phyloP scores from a whole-genome alignment of 805 yeast species.

The Hanseniaspora nectarophila region DNA sequence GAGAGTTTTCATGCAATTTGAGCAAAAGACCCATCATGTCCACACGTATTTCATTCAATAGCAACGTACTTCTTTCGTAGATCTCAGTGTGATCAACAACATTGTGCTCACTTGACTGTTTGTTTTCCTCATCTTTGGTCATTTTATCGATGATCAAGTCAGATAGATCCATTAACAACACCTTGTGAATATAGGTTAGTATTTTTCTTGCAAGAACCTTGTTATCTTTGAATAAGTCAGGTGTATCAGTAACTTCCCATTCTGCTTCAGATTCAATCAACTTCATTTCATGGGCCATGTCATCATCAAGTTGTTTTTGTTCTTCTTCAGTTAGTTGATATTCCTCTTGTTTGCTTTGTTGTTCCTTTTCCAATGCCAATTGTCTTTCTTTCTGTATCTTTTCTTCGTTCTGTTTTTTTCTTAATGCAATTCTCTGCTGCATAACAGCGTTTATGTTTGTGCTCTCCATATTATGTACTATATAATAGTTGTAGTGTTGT shows the following conservation, averaged over 20 bases:
- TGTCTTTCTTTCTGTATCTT: background rate
- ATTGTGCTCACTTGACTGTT: background rate
- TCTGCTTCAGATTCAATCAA: background rate
- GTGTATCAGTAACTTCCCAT: background rate
- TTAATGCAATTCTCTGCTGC: conserved; percentile 9
- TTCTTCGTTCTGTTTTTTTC: conserved; percentile 9
- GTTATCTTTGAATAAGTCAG: background rate
- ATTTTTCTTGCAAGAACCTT: background rate
- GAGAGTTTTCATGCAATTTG: conserved; percentile 35
- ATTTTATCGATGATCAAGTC: background rate
- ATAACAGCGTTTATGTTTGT: conserved; percentile 13
- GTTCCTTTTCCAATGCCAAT: background rate
- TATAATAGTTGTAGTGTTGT: too few relatives aligned
- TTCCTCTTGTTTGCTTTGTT: background rate
- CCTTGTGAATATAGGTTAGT: conserved; percentile 6
- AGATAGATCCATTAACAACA: conserved; percentile 2
- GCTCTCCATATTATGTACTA: conserved; percentile 2
- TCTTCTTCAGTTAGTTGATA: background rate
- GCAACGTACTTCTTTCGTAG: conserved; percentile 19
- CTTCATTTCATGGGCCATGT: background rate
- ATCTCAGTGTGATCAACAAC: conserved; percentile 9
- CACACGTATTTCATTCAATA: conserved; percentile 34
- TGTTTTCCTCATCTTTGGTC: conserved; percentile 1
- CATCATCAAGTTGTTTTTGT: background rate
- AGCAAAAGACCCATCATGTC: conserved; percentile 44